A percentile compares a stretch with the other conserved stretches of the same genome.
Evolutionary conservation across 305 asterid genomes (phyloP).

Genomic region (Solanum hybrid): DNA sequence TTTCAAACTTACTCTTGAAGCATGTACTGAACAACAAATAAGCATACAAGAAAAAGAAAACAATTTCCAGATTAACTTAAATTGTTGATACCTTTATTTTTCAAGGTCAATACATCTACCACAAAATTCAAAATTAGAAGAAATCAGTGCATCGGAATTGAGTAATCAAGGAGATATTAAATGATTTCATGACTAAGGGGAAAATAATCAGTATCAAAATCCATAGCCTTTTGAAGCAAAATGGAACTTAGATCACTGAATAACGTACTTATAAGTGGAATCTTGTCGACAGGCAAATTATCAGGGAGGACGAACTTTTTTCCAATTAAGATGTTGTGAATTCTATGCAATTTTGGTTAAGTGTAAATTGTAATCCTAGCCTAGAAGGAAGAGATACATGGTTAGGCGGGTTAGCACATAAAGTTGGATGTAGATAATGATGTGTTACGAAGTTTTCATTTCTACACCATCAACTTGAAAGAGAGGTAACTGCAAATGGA

Average conservation of each 20-base stretch:
- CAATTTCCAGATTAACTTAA: not conserved
- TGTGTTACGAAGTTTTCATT: not conserved
- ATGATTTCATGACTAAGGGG: not conserved
- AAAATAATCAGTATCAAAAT: not conserved
- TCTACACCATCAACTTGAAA: not conserved
- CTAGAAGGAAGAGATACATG: not conserved
- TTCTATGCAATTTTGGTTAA: not conserved
- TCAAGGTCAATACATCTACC: not conserved
- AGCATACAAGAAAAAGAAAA: not conserved
- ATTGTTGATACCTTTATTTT: not conserved
- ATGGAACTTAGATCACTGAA: not conserved
- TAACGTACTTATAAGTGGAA: not conserved
- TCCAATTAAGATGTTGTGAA: not conserved
- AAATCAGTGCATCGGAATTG: not conserved
- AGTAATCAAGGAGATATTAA: not conserved
- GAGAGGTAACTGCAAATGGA: not conserved
- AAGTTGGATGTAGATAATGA: not conserved
- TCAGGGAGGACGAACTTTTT: not conserved
- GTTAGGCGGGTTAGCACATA: not conserved
- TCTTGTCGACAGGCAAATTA: not conserved
- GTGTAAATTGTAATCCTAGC: not conserved
- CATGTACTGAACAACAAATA: not conserved
- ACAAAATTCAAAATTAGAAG: not conserved
- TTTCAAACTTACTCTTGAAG: not conserved
- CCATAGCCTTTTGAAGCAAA: not conserved